These are phyloP conservation scores for Grifola frondosa DNA, from an alignment of 1,284 basidiomycete genomes.

Conservation along the genomic window DNA sequence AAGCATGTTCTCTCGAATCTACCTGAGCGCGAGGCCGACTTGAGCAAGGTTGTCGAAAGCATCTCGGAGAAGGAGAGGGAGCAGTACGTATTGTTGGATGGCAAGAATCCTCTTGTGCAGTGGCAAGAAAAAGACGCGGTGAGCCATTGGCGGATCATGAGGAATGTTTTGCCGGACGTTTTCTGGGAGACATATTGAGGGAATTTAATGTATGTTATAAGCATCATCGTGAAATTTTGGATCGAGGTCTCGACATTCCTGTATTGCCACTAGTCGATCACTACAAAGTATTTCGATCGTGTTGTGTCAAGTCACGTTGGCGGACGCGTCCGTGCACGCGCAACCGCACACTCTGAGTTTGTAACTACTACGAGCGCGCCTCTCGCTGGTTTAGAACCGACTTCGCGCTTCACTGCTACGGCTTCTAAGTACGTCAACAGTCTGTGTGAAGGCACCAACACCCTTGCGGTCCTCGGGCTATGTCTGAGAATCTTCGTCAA, in stretches of 20 bases:
- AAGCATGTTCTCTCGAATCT: conserved; percentile 44
- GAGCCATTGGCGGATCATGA: conserved; percentile 77
- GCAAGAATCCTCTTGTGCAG: conserved; percentile 55
- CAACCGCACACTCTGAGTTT: conserved; percentile 7
- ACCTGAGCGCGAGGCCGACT: conserved; percentile 52
- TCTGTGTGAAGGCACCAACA: too few species aligned
- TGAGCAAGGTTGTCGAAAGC: conserved; percentile 45
- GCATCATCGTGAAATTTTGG: neutral
- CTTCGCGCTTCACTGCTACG: too few species aligned
- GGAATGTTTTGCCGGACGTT: conserved; percentile 52
- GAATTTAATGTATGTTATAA: neutral
- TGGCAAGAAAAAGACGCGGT: conserved; percentile 61
- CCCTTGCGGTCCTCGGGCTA: conserved; percentile 16
- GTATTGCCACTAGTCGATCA: neutral
- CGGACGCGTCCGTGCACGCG: conserved; percentile 3
- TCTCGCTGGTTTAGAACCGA: too few species aligned
- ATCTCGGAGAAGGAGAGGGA: conserved; percentile 35
- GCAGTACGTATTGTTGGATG: conserved; percentile 57
- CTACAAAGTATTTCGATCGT: too few species aligned
- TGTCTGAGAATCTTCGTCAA: conserved; percentile 46
- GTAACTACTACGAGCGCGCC: conserved; percentile 1
- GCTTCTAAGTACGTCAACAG: too few species aligned
- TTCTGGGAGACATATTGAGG: conserved; percentile 64
- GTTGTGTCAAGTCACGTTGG: conserved; percentile 6
- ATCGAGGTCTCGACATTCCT: neutral